These are phyloP conservation scores for Alternaria tenuissima DNA, from an alignment of 2,329 filamentous ascomycete genomes.

Conservation along the genomic window DNA sequence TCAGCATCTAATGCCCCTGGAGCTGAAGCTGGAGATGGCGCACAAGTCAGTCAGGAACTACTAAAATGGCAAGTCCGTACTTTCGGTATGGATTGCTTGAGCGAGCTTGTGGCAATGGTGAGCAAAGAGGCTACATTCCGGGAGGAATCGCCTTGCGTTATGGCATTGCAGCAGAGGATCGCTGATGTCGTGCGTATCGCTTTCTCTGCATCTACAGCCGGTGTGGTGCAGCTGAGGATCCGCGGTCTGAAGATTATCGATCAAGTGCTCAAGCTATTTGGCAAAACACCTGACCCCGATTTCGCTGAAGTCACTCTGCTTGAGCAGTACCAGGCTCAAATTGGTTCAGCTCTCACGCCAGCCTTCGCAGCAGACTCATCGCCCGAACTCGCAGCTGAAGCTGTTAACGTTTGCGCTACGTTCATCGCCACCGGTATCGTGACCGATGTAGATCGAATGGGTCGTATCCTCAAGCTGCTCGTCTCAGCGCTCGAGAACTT, in stretches of 20 bases:
- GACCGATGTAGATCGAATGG: slow-evolving; percentile 98
- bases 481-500: slow-evolving; percentile 93
- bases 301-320: slow-evolving; percentile 96
- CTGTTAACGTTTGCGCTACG: slow-evolving; percentile 96
- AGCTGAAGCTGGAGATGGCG: slow-evolving; percentile 51
- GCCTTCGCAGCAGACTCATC: slow-evolving; percentile 96
- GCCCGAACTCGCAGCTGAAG: slow-evolving; percentile 92
- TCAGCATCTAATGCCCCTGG: slow-evolving; percentile 69
- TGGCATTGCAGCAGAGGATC: slow-evolving; percentile 80
- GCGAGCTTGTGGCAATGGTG: slow-evolving; percentile 80
- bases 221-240: slow-evolving; percentile 86
- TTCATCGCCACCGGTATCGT: slow-evolving; percentile 98
- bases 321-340: slow-evolving; percentile 98
- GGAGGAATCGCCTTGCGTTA: slow-evolving; percentile 79
- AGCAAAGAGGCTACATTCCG: slow-evolving; percentile 80
- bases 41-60: slow-evolving; percentile 74
- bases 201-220: slow-evolving; percentile 95
- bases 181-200: slow-evolving; percentile 96
- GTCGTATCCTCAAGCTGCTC: slow-evolving; percentile 91
- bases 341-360: slow-evolving; percentile 93
- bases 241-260: slow-evolving; percentile 95
- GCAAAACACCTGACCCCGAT: slow-evolving; percentile 92
- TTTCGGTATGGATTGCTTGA: slow-evolving; percentile 89
- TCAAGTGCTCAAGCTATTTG: slow-evolving; percentile 91
- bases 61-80: slow-evolving; percentile 95